These are phyloP conservation scores for Berberis thunbergii DNA, from an alignment of 164 flowering plant genomes.

Conservation along the genomic window DNA sequence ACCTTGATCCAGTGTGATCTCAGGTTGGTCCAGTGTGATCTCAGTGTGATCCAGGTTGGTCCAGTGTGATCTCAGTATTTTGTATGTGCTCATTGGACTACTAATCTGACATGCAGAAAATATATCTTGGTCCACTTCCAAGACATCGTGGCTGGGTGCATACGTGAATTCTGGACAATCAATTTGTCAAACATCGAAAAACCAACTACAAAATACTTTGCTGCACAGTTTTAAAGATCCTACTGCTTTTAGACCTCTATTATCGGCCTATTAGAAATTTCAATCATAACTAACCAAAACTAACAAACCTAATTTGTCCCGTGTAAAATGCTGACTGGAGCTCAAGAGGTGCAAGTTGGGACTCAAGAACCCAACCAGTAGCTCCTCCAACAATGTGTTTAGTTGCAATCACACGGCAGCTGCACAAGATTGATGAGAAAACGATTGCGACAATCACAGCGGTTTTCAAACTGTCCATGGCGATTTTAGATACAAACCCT, in stretches of 20 bases:
- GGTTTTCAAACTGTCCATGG: background rate
- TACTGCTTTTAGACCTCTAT: background rate
- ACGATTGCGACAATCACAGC: constrained; percentile 11
- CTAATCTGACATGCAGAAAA: constrained; percentile 16
- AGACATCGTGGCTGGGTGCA: constrained; percentile 27
- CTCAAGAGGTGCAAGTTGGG: constrained; percentile 30
- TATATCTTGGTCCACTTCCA: constrained; percentile 26
- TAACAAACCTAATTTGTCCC: constrained; percentile 29
- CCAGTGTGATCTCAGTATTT: too few species aligned
- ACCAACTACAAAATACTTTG: background rate
- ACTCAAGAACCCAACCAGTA: constrained; percentile 29
- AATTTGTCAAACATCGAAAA: background rate
- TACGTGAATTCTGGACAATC: constrained; percentile 30
- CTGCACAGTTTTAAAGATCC: background rate
- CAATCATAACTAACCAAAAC: background rate
- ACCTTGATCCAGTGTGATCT: too few species aligned
- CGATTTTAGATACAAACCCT: too few species aligned
- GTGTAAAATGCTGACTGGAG: constrained; percentile 13
- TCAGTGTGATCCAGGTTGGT: too few species aligned
- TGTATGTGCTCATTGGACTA: constrained; percentile 19
- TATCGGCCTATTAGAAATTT: background rate
- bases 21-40: too few species aligned
- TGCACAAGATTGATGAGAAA: constrained; percentile 16
- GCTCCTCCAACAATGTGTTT: constrained; percentile 39
- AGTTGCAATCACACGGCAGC: constrained; percentile 9